Evolutionary conservation across 495 filamentous ascomycete genomes (phyloP).

Genomic region (Daldinia caldariorum): DNA sequence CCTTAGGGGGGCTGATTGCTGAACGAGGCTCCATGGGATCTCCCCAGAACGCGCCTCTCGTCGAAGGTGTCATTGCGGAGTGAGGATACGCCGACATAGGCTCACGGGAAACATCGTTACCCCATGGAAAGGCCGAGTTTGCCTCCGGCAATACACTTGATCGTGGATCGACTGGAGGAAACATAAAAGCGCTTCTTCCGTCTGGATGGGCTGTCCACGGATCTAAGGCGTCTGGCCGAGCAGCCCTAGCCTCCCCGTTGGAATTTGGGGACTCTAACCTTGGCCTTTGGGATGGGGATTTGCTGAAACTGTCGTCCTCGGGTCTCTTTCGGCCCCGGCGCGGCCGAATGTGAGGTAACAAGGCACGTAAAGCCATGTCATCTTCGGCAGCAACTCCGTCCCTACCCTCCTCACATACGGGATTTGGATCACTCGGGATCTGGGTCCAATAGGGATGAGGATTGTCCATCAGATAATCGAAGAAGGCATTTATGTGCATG

Average conservation of each 20-base stretch:
- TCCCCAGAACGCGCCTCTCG: constrained; percentile 60
- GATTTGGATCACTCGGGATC: constrained; percentile 74
- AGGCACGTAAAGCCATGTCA: constrained; percentile 87
- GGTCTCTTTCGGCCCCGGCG: constrained; percentile 87
- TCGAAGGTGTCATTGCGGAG: constrained; percentile 77
- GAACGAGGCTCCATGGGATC: constrained; percentile 70
- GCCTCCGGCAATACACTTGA: constrained; percentile 42
- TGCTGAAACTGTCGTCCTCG: constrained; percentile 71
- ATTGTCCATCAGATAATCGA: constrained; percentile 86
- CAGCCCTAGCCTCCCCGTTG: constrained; percentile 62
- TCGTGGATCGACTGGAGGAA: constrained; percentile 49
- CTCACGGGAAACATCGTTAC: constrained; percentile 59
- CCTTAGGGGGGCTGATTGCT: constrained; percentile 71
- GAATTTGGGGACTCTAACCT: constrained; percentile 73
- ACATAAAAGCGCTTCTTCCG: constrained; percentile 53
- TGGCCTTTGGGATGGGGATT: constrained; percentile 69
- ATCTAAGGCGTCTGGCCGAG: constrained; percentile 48
- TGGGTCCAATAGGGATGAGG: constrained; percentile 85
- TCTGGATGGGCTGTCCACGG: constrained; percentile 62
- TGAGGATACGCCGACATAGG: constrained; percentile 77
- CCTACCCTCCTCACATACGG: constrained; percentile 68
- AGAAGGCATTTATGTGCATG: constrained; percentile 97
- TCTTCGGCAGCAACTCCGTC: constrained; percentile 92
- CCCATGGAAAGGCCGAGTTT: constrained; percentile 47
- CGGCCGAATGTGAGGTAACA: constrained; percentile 89